Evolutionary conservation across 805 yeast species (phyloP).

Genomic region (Ogataea allantospora): DNA sequence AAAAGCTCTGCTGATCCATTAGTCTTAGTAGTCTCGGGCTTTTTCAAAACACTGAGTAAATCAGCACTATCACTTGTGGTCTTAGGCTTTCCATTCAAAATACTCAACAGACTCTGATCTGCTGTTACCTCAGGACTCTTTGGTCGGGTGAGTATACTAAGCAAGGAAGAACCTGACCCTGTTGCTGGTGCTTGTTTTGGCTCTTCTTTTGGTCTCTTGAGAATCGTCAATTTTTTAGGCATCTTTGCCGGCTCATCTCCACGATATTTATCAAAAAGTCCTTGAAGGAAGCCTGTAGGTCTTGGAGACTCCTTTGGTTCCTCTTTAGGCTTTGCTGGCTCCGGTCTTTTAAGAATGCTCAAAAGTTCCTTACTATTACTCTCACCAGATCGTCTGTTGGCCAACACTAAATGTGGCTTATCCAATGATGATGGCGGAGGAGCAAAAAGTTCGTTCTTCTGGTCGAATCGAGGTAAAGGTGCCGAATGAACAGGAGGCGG

Average conservation of each 20-base stretch:
- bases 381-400: constrained; percentile 31
- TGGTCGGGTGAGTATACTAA: constrained; percentile 17
- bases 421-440: constrained; percentile 34
- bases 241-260: constrained; percentile 3
- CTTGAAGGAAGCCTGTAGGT: constrained; percentile 17
- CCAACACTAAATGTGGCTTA: constrained; percentile 32
- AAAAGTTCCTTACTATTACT: constrained; percentile 34
- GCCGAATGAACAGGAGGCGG: constrained; percentile 8
- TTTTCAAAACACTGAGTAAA: constrained; percentile 12
- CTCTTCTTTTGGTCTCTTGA: constrained; percentile 8
- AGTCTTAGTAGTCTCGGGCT: background rate
- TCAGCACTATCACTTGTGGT: background rate
- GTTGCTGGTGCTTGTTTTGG: background rate
- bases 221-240: constrained; percentile 9
- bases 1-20: constrained; percentile 10
- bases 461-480: constrained; percentile 12
- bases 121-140: constrained; percentile 11
- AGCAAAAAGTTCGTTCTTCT: constrained; percentile 18
- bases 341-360: constrained; percentile 25
- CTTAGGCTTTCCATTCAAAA: background rate
- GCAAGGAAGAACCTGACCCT: constrained; percentile 9
- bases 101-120: constrained; percentile 2
- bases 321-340: background rate
- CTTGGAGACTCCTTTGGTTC: background rate
- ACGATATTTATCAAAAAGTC: constrained; percentile 19